phyloP scores from a whole-genome alignment of 495 filamentous ascomycete species.

The Aspergillus hancockii region DNA sequence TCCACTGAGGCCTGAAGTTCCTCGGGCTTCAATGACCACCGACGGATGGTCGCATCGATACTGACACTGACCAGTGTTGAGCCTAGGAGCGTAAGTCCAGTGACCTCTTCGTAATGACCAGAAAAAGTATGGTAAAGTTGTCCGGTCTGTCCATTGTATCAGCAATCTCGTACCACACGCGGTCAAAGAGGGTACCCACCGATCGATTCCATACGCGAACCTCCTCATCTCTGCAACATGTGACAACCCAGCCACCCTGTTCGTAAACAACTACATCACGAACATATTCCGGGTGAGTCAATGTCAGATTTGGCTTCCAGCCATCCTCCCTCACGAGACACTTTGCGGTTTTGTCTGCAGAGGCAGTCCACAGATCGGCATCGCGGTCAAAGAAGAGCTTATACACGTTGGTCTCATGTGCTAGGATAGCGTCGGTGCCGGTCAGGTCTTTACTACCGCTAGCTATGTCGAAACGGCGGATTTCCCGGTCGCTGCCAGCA shows the following conservation, averaged over 20 bases:
- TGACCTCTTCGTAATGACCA: constrained; percentile 93
- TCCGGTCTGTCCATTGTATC: constrained; percentile 54
- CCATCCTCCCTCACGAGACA: constrained; percentile 65
- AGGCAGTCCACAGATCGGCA: constrained; percentile 85
- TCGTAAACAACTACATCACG: constrained; percentile 74
- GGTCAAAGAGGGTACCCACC: constrained; percentile 35
- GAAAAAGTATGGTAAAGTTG: constrained; percentile 73
- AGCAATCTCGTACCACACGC: not conserved
- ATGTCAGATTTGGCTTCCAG: constrained; percentile 68
- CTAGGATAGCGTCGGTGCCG: constrained; percentile 61
- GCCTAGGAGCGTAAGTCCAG: constrained; percentile 67
- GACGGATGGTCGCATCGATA: constrained; percentile 85
- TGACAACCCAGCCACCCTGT: constrained; percentile 78
- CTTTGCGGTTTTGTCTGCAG: constrained; percentile 80
- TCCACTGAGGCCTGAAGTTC: constrained; percentile 65
- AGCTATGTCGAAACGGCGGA: constrained; percentile 58
- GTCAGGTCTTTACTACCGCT: constrained; percentile 44
- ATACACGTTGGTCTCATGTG: constrained; percentile 90
- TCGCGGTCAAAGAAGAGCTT: constrained; percentile 72
- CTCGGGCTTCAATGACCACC: constrained; percentile 68
- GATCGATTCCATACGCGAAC: constrained; percentile 83
- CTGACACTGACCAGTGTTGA: constrained; percentile 71
- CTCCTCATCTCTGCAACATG: constrained; percentile 87
- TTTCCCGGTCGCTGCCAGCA: constrained; percentile 81
- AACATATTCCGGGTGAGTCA: constrained; percentile 87